Base-by-base conservation (phyloP, 805 yeast genomes). In the Suhomyces kilbournensis region DNA sequence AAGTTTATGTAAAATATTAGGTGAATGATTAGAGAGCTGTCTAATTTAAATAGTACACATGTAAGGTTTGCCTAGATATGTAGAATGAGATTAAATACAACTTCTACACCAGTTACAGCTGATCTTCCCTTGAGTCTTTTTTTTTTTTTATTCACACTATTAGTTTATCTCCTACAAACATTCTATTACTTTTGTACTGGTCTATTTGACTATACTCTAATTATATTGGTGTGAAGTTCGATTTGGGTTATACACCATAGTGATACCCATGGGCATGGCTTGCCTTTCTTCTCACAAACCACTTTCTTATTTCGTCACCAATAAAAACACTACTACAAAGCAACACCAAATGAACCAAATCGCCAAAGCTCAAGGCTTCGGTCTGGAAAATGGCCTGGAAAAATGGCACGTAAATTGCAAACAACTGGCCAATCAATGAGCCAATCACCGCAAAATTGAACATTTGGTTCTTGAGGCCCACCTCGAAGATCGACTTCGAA, bases 361-460 rank as follows among this genome's bases (percentile, higher is more conserved):
- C 99, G 14, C 78, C 71, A 7, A 91, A 64, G 46, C 81, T 75
- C 53, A 94, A 77, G 0, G 97, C 90, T 71, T 94, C 99, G 3
- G 99, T 94, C 67, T 94, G 97, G 80, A 94, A 94, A 52, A 94
- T 82, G 7, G 82, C 67, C 72, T 94, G 99, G 78, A 94, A 88
- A 62, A 92, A 91, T 54, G 97, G 97, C 44, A 93, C 80, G 67
- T 94, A 94, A 51, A 94, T 86, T 14, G 97, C 99, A 67, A 96
- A 88, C 56, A 94, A 68, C 72, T 94, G 98, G 10, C 99, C 99
- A 47, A 90, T 49, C 40, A 94, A 68, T 1, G 97, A 91, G 1
- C 94, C 88, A 12, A 88, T 83, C 17, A 94, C 97, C 0, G 99
- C 97, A 57, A 86, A 74, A 65, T 94, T 94, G 76, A 94, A 94